Percentiles rank a stretch among this genome's conserved stretches.
phyloP scores from a whole-genome alignment of 352 stramenopile genomes.

The Albugo laibachii region DNA sequence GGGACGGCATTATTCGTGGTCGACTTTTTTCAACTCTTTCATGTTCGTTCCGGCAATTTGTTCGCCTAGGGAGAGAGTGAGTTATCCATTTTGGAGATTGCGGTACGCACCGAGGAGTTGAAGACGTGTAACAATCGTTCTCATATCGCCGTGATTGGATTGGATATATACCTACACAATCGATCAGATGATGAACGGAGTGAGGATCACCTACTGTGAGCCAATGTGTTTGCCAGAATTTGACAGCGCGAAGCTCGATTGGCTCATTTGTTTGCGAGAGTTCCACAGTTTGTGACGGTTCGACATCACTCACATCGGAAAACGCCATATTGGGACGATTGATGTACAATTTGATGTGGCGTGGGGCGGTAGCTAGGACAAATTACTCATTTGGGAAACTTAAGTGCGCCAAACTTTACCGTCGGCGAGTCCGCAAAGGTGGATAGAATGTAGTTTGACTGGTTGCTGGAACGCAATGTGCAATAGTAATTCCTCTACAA shows the following conservation, averaged over 20 bases:
- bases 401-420: background rate
- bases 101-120: slow-evolving; percentile 31
- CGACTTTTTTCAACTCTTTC: slow-evolving; percentile 72
- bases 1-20: slow-evolving; percentile 32
- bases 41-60: slow-evolving; percentile 61
- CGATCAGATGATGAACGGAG: background rate
- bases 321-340: slow-evolving; percentile 60
- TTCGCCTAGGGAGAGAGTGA: slow-evolving; percentile 18
- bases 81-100: slow-evolving; percentile 2
- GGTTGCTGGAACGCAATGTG: slow-evolving; percentile 68
- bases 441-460: slow-evolving; percentile 61
- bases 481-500: slow-evolving; percentile 54
- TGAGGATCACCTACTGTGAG: slow-evolving; percentile 17
- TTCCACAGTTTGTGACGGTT: slow-evolving; percentile 53
- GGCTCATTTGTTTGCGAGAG: slow-evolving; percentile 29
- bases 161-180: slow-evolving; percentile 38
- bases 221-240: slow-evolving; percentile 60
- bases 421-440: slow-evolving; percentile 8
- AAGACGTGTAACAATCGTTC: slow-evolving; percentile 37
- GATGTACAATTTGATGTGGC: slow-evolving; percentile 43
- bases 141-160: slow-evolving; percentile 45
- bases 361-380: slow-evolving; percentile 23
- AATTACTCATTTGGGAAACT: background rate
- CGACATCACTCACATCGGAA: slow-evolving; percentile 40
- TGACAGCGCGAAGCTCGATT: slow-evolving; percentile 60